Evolutionary conservation across 2,329 filamentous ascomycete genomes (phyloP).

Genomic region (Colletotrichum zoysiae): DNA sequence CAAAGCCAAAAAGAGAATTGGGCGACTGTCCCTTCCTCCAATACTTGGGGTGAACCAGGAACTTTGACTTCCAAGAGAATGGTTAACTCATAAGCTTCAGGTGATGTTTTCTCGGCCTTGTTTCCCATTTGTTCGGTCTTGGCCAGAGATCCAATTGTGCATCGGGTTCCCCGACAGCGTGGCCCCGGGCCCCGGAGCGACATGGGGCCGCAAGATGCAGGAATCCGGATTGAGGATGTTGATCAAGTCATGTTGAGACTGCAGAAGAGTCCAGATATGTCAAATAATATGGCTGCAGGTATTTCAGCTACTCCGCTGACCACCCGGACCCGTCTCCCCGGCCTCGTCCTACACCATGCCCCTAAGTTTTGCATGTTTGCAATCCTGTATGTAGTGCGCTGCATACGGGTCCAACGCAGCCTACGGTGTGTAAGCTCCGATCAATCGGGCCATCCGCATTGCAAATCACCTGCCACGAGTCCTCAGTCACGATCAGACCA

Average conservation of each 20-base stretch:
- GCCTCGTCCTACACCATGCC: background rate
- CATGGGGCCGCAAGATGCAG: background rate
- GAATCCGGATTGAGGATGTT: background rate
- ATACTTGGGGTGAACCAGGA: background rate
- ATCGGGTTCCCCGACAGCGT: background rate
- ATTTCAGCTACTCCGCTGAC: conserved; percentile 20
- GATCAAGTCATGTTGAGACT: background rate
- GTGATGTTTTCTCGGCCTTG: background rate
- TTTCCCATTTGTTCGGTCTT: background rate
- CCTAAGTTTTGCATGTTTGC: background rate
- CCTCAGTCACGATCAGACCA: too few relatives aligned
- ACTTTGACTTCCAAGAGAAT: background rate
- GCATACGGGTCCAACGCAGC: background rate
- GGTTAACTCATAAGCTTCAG: background rate
- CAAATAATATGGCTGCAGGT: conserved; percentile 4
- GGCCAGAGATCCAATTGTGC: background rate
- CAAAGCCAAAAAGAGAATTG: background rate
- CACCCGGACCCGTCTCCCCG: conserved; percentile 3
- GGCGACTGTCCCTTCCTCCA: too few relatives aligned
- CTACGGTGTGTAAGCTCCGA: background rate
- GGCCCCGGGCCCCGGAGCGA: background rate
- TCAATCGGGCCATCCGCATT: conserved; percentile 12
- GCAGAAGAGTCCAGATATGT: background rate
- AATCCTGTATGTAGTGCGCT: background rate
- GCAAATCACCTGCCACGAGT: too few relatives aligned